A percentile compares a stretch with the other conserved stretches of the same genome.
These are phyloP conservation scores for Aquilaria sinensis DNA, from an alignment of 345 rosid genomes.

Conservation along the genomic window DNA sequence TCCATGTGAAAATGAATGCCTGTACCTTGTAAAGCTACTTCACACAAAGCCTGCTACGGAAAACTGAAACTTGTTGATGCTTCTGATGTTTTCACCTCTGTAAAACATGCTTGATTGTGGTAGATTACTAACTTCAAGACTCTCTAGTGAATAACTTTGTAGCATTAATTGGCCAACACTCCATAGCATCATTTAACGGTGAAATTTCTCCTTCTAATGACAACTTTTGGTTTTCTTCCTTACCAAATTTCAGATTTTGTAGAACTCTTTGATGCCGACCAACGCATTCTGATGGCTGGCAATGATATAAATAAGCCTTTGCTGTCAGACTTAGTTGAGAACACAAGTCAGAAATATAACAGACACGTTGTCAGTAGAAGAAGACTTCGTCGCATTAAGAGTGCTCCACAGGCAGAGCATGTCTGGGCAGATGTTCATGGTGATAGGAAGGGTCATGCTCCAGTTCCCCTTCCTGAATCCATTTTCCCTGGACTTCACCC, in stretches of 20 bases:
- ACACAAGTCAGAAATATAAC: slow-evolving; percentile 18
- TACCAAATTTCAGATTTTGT: neutral
- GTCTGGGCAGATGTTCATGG: slow-evolving; percentile 16
- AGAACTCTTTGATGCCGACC: neutral
- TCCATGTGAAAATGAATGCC: too few relatives aligned
- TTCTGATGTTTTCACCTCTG: too few relatives aligned
- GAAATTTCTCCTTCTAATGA: neutral
- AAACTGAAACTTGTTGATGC: too few relatives aligned
- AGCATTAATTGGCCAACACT: too few relatives aligned
- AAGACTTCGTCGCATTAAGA: slow-evolving; percentile 50
- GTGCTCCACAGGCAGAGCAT: slow-evolving; percentile 64
- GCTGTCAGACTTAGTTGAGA: slow-evolving; percentile 28
- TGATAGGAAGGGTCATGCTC: neutral
- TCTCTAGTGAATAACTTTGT: too few relatives aligned
- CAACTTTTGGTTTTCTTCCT: neutral
- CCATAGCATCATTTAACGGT: too few relatives aligned
- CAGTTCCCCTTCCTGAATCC: slow-evolving; percentile 25
- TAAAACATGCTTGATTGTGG: too few relatives aligned
- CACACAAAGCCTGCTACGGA: too few relatives aligned
- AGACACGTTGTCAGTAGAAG: slow-evolving; percentile 26
- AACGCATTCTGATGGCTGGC: slow-evolving; percentile 36
- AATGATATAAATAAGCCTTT: slow-evolving; percentile 41
- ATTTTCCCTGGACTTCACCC: slow-evolving; percentile 39
- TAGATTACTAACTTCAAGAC: too few relatives aligned
- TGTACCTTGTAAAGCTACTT: too few relatives aligned